Evolutionary conservation across 2,329 filamentous ascomycete species (phyloP), one percentile per base, ranked within the genome.

Genomic region (Curvularia lunata): DNA sequence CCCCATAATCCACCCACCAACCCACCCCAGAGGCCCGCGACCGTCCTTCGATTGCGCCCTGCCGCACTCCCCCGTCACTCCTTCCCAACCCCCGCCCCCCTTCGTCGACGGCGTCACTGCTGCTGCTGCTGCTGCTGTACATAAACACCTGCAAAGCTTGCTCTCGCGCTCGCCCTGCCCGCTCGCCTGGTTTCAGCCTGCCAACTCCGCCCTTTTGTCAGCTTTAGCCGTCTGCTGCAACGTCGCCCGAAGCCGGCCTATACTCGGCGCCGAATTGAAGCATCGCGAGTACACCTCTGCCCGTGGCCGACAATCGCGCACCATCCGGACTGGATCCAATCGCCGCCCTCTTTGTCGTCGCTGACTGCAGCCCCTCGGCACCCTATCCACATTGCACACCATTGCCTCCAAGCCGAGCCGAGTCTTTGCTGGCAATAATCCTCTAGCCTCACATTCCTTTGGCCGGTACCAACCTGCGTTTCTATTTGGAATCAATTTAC

Each of bases 381-480:
- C 60, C 66, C 41, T 59, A 59, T 65, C 66, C 66, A 66, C 41
- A n/a, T 43, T 43, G 59, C 57, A 66, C 56, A 61, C 59, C 66
- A 55, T 58, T 65, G 63, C 66, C 64, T 68, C 67, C 67, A 19
- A 43, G 41, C 21, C 41, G 41, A 27, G 40, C 21, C 40, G 64
- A 66, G 66, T 60, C 65, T 65, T 68, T 69, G 71, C 67, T 72
- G 71, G 73, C 68, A 72, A 69, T 66, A 64, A 61, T 70, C 59
- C 51, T 32, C 67, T 55, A 25, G 68, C 72, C 70, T 71, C 73
- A 76, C 75, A 69, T 71, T 77, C 76, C 68, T 76, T 77, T 77
- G 76, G 75, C 75, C 73, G 75, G 74, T 70, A 72, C 75, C 75
- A 76, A 74, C 64, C 62, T 59, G 61, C 63, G 56, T 70, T 70